These are phyloP conservation scores for Myochromella boudieri DNA, from an alignment of 768 basidiomycete species.

Conservation along the genomic window DNA sequence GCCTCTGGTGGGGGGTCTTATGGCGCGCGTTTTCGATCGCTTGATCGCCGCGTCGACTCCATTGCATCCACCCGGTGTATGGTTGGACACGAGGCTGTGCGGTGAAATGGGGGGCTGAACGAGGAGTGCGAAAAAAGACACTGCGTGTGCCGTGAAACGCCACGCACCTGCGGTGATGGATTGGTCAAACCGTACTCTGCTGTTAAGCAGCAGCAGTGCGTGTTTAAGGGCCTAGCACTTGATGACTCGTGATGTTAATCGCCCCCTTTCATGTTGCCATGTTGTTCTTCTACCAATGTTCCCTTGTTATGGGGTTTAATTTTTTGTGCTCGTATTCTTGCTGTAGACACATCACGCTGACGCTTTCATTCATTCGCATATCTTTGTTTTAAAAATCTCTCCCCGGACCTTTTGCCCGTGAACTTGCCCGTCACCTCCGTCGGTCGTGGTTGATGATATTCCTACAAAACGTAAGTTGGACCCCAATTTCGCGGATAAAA, in stretches of 20 bases:
- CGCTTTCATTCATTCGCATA: conserved; percentile 60
- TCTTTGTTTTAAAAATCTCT: conserved; percentile 32
- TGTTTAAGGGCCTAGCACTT: conserved; percentile 62
- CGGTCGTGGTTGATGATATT: too few species aligned
- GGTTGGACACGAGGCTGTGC: conserved; percentile 86
- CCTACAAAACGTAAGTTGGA: conserved; percentile 63
- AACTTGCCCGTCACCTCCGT: conserved; percentile 25
- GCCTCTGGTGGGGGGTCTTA: conserved; percentile 63
- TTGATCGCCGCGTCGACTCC: conserved; percentile 84
- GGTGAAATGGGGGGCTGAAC: conserved; percentile 99
- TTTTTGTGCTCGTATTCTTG: conserved; percentile 23
- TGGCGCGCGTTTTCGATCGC: conserved; percentile 88
- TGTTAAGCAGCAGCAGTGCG: conserved; percentile 72
- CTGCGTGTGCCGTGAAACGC: conserved; percentile 32
- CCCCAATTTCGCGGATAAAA: conserved; percentile 81
- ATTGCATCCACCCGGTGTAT: conserved; percentile 63
- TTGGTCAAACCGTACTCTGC: conserved; percentile 52
- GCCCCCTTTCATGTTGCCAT: conserved; percentile 57
- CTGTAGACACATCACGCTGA: conserved; percentile 59
- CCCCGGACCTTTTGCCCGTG: conserved; percentile 19
- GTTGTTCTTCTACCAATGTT: conserved; percentile 25
- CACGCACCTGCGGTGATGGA: conserved; percentile 40
- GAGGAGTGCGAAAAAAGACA: conserved; percentile 85
- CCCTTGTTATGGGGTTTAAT: conserved; percentile 25
- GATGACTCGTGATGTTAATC: conserved; percentile 48